Percentiles rank a stretch among this genome's conserved stretches.
phyloP scores from a whole-genome alignment of 2,329 filamentous ascomycete genomes.

The Chlorencoelia australis region DNA sequence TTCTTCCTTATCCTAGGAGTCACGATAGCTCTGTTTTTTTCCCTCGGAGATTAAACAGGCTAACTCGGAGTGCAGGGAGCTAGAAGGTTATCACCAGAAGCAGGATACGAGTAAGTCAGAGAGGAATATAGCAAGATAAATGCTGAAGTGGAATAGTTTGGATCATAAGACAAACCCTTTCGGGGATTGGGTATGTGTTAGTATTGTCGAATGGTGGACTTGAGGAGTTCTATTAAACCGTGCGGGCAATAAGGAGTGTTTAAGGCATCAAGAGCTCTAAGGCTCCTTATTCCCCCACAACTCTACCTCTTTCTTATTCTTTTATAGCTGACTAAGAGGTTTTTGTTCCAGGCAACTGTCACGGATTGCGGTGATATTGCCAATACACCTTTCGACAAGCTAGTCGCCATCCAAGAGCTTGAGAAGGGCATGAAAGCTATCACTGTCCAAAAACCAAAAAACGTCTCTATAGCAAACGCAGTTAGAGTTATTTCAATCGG shows the following conservation, averaged over 20 bases:
- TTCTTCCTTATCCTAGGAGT: no score
- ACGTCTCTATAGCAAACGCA: slow-evolving; percentile 18
- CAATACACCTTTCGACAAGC: slow-evolving; percentile 24
- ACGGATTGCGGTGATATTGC: slow-evolving; percentile 24
- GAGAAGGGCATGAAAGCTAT: slow-evolving; percentile 22
- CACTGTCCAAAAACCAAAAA: slow-evolving; percentile 16
- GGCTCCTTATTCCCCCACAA: no score
- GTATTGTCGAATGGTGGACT: no score
- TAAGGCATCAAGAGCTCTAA: no score
- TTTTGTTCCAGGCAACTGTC: no score
- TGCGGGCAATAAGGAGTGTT: no score
- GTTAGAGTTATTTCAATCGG: slow-evolving; percentile 23
- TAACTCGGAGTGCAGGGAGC: no score
- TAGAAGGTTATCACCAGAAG: slow-evolving; percentile 15
- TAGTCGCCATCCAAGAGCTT: slow-evolving; percentile 21
- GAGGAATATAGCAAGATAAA: background rate
- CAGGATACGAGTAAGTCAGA: slow-evolving; percentile 20
- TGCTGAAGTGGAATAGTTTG: slow-evolving; percentile 16
- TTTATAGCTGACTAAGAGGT: no score
- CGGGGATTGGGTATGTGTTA: slow-evolving; percentile 19
- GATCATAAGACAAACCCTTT: slow-evolving; percentile 25
- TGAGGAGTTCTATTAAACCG: no score
- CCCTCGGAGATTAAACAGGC: no score
- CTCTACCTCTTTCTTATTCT: no score
- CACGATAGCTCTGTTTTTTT: no score